Evolutionary conservation across 306 rosid genomes (phyloP).

Genomic region (Potentilla sterilis): DNA sequence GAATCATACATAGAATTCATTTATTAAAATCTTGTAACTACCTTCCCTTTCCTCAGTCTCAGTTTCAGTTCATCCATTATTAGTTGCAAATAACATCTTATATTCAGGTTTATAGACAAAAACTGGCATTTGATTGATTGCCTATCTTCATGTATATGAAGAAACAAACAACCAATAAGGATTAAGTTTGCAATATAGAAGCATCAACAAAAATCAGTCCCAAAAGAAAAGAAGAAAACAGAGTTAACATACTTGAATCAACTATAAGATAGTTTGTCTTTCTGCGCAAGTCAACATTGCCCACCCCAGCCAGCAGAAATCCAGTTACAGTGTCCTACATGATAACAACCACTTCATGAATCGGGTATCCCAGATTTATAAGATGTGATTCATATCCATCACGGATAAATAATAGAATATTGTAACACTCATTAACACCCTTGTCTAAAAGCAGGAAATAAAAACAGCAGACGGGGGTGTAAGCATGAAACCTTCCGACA

Average conservation of each 20-base stretch:
- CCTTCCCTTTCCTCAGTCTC: no score
- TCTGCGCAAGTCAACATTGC: constrained; percentile 87
- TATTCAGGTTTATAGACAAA: not conserved
- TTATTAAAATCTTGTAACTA: no score
- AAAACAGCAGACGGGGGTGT: not conserved
- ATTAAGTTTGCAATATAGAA: not conserved
- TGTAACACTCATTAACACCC: not conserved
- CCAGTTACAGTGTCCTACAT: constrained; percentile 86
- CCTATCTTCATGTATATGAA: not conserved
- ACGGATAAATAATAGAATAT: not conserved
- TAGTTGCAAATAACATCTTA: no score
- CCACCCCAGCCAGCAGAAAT: constrained; percentile 95
- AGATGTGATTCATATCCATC: constrained; percentile 3
- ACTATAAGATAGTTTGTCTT: constrained; percentile 92
- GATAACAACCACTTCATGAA: not conserved
- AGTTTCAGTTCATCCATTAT: no score
- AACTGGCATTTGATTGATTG: not conserved
- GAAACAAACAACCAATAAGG: not conserved
- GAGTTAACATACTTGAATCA: constrained; percentile 68
- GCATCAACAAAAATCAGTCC: constrained; percentile 4
- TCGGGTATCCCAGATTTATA: not conserved
- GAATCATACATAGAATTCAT: no score
- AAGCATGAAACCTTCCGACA: not conserved
- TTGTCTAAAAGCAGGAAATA: not conserved
- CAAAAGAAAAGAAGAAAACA: not conserved